Conservation (phyloP, 2,329 filamentous ascomycete genomes). For the Myriangium duriaei region DNA sequence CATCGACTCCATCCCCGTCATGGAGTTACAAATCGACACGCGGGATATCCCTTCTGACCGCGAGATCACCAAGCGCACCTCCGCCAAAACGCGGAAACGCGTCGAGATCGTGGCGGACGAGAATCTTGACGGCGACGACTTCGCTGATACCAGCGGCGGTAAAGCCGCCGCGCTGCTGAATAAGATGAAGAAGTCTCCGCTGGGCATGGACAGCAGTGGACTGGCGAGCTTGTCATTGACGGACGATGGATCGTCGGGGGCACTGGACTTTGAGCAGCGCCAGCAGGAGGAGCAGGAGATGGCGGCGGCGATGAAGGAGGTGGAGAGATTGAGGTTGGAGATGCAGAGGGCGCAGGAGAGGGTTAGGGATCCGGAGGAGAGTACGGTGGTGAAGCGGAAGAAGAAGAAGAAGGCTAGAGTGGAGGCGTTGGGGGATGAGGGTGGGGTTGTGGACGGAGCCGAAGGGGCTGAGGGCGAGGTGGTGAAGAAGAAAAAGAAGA, state of each 20-base stretch:
- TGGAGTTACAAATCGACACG: conserved; percentile 67
- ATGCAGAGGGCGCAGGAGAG: conserved; percentile 76
- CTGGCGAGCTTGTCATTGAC: conserved; percentile 62
- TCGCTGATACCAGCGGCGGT: conserved; percentile 4
- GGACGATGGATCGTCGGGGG: conserved; percentile 26
- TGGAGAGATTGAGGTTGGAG: conserved; percentile 73
- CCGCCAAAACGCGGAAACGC: conserved; percentile 19
- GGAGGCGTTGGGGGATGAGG: conserved; percentile 5
- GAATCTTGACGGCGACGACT: conserved; percentile 28
- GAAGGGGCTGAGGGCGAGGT: conserved; percentile 33
- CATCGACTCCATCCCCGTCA: conserved; percentile 89
- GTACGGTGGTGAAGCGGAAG: conserved; percentile 11
- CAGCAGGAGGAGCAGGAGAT: conserved; percentile 77
- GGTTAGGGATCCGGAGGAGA: conserved; percentile 53
- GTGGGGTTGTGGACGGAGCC: neutral
- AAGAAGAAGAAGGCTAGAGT: conserved; percentile 11
- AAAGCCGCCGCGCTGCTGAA: conserved; percentile 19
- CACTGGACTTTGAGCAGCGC: conserved; percentile 51
- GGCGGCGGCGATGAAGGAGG: conserved; percentile 74
- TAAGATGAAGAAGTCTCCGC: conserved; percentile 48
- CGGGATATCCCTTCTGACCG: conserved; percentile 11
- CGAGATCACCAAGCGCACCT: conserved; percentile 3
- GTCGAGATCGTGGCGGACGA: conserved; percentile 38
- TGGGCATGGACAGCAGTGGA: conserved; percentile 79
- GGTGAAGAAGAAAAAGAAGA: conserved; percentile 57